A percentile compares a stretch with the other conserved stretches of the same genome.
Evolutionary conservation across 2,329 filamentous ascomycete genomes (phyloP).

Genomic region (Cephalotrichum gorgonifer): DNA sequence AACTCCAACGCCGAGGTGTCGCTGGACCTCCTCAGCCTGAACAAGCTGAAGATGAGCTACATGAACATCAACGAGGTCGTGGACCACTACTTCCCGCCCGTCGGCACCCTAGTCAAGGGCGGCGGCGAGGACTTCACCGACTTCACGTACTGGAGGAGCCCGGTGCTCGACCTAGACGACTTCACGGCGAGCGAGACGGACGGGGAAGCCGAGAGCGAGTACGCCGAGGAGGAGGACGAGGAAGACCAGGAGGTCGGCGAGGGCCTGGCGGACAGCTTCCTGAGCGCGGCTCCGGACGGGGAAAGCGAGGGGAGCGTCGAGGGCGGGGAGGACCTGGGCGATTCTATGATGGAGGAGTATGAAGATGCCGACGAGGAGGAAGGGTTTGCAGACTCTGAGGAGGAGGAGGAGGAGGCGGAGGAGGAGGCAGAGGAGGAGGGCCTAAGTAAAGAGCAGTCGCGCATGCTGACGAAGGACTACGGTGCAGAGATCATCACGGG

Average conservation of each 20-base stretch:
- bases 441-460: background rate
- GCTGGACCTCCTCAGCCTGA: constrained; percentile 78
- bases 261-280: constrained; percentile 44
- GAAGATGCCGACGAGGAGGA: constrained; percentile 28
- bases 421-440: constrained; percentile 5
- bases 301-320: constrained; percentile 18
- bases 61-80: constrained; percentile 95
- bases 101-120: constrained; percentile 74
- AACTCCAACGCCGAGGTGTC: constrained; percentile 96
- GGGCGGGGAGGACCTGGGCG: constrained; percentile 20
- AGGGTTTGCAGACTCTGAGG: constrained; percentile 25
- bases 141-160: constrained; percentile 91
- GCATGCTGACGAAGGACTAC: constrained; percentile 6
- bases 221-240: constrained; percentile 36
- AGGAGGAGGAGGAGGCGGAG: constrained; percentile 31
- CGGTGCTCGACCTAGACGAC: constrained; percentile 72
- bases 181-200: constrained; percentile 72
- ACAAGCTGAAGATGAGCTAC: constrained; percentile 93
- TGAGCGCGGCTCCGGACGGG: constrained; percentile 38
- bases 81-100: constrained; percentile 94
- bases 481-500: constrained; percentile 10
- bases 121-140: constrained; percentile 94
- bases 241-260: constrained; percentile 27
- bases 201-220: background rate
- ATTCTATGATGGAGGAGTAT: constrained; percentile 17